phyloP scores from a whole-genome alignment of 495 filamentous ascomycete species.

The Penicillium diatomitis region DNA sequence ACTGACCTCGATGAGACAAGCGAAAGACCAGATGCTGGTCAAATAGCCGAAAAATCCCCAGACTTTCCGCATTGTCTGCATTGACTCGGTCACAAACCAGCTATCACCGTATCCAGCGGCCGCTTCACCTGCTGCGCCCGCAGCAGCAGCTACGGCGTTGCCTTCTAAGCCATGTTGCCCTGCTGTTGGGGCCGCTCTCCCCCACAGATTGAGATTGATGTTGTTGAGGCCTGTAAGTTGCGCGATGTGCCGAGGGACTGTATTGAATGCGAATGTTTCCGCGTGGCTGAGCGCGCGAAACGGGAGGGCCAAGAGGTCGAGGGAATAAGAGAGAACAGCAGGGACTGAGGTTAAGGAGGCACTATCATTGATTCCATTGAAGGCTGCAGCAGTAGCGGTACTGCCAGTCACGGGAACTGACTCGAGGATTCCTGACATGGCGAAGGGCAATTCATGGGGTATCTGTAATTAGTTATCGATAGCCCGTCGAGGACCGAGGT shows the following conservation, averaged over 20 bases:
- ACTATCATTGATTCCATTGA: conserved; percentile 9
- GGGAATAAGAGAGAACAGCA: conserved; percentile 24
- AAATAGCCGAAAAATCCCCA: conserved; percentile 85
- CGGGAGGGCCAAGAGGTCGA: conserved; percentile 25
- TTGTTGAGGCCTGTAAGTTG: conserved; percentile 21
- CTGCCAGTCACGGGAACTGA: conserved; percentile 10
- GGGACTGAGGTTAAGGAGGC: conserved; percentile 10
- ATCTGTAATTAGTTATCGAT: conserved; percentile 11
- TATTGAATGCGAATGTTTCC: conserved; percentile 29
- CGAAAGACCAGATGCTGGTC: conserved; percentile 88
- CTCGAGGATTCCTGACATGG: conserved; percentile 15
- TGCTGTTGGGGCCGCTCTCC: conserved; percentile 7
- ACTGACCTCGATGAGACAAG: conserved; percentile 67
- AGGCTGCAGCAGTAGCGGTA: conserved; percentile 8
- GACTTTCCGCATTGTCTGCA: conserved; percentile 47
- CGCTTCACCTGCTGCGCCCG: conserved; percentile 19
- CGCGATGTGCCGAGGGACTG: conserved; percentile 28
- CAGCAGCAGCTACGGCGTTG: conserved; percentile 19
- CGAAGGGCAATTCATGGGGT: conserved; percentile 4
- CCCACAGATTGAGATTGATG: conserved; percentile 20
- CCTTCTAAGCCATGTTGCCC: conserved; percentile 14
- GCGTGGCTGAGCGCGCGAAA: conserved; percentile 30
- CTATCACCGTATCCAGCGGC: conserved; percentile 19
- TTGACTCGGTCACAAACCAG: conserved; percentile 27
- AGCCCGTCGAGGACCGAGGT: conserved; percentile 9